Percentiles rank a stretch among this genome's conserved stretches.
Evolutionary conservation across 495 filamentous ascomycete genomes (phyloP).

Genomic region (Geopyxis carbonaria): DNA sequence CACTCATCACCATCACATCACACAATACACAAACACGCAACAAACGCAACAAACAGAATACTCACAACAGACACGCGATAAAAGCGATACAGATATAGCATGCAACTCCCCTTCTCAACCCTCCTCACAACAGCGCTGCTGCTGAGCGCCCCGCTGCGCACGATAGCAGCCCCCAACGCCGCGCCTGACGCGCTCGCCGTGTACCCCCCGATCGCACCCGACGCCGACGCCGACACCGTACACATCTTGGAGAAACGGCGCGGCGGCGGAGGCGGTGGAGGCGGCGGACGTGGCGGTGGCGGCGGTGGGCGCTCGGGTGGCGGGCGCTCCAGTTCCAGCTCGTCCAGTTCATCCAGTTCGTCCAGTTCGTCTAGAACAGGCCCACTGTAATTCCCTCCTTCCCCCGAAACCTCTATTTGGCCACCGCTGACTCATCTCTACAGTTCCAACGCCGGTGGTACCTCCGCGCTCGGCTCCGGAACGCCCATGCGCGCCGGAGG

Average conservation of each 20-base stretch:
- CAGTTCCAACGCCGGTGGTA: slow-evolving; percentile 43
- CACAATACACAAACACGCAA: no score
- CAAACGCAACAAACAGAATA: no score
- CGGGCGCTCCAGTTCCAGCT: not conserved
- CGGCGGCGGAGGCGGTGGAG: slow-evolving; percentile 11
- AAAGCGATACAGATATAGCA: no score
- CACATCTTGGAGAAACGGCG: slow-evolving; percentile 11
- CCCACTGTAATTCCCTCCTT: not conserved
- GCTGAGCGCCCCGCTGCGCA: no score
- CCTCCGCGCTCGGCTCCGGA: slow-evolving; percentile 49
- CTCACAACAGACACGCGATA: no score
- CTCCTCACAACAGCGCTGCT: no score
- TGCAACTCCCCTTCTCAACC: no score
- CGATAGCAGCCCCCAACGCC: no score
- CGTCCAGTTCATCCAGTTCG: not conserved
- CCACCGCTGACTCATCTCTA: not conserved
- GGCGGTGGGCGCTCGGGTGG: slow-evolving; percentile 6
- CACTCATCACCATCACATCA: no score
- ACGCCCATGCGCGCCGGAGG: slow-evolving; percentile 46
- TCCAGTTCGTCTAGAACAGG: not conserved
- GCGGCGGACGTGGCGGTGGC: slow-evolving; percentile 7
- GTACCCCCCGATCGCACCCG: no score
- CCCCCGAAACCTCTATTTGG: not conserved
- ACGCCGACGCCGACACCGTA: no score
- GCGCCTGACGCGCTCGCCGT: no score